These are phyloP conservation scores for Petasospora fabianii DNA, from an alignment of 1,139 yeast genomes.

Conservation along the genomic window DNA sequence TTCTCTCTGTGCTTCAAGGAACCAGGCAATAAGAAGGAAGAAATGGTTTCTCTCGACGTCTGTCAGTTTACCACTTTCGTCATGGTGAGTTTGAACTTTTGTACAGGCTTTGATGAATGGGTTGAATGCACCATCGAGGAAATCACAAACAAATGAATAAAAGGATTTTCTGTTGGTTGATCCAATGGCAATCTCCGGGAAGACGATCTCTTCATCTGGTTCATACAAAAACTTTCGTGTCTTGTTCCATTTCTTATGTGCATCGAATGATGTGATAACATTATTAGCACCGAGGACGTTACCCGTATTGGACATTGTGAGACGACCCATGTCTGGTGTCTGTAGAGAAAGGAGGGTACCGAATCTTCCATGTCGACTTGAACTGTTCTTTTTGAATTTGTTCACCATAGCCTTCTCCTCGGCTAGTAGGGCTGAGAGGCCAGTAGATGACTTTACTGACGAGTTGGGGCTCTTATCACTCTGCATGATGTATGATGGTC, in stretches of 20 bases:
- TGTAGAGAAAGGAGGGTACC: constrained; percentile 80
- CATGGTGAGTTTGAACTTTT: constrained; percentile 27
- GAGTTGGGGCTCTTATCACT: neutral
- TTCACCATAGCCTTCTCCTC: constrained; percentile 56
- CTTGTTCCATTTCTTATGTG: constrained; percentile 62
- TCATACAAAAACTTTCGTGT: constrained; percentile 41
- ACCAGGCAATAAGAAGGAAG: constrained; percentile 70
- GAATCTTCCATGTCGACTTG: constrained; percentile 85
- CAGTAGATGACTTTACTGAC: too few relatives aligned
- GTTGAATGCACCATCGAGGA: constrained; percentile 75
- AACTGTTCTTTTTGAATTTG: constrained; percentile 46
- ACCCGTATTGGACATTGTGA: constrained; percentile 76
- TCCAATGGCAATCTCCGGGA: constrained; percentile 30
- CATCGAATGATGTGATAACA: constrained; percentile 59
- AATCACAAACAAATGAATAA: constrained; percentile 48
- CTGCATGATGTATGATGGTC: constrained; percentile 31
- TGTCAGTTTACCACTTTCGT: constrained; percentile 32
- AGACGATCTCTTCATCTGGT: constrained; percentile 41
- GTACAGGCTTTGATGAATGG: constrained; percentile 54
- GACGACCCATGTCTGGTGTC: constrained; percentile 50
- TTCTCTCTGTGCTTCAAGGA: constrained; percentile 42
- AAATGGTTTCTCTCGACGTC: constrained; percentile 45
- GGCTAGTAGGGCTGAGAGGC: constrained; percentile 51
- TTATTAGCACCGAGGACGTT: constrained; percentile 47
- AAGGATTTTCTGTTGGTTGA: constrained; percentile 36